Percentiles rank a stretch among this genome's conserved stretches.
Evolutionary conservation across 331 rosid species (phyloP).

Genomic region (Stylosanthes scabra): DNA sequence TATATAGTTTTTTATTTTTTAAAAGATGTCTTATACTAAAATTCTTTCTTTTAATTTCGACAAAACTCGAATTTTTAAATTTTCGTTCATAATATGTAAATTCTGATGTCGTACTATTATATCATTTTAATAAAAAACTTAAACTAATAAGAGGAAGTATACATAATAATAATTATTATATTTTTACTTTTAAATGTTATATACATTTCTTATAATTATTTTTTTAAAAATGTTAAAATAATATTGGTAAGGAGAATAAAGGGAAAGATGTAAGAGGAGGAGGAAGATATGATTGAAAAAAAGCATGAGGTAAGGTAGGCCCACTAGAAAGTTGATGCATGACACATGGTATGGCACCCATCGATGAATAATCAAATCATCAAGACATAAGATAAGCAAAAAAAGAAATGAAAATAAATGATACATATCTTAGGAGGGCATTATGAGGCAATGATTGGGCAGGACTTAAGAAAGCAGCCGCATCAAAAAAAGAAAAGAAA

Average conservation of each 20-base stretch:
- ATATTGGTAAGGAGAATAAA: slow-evolving; percentile 10
- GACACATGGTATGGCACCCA: slow-evolving; percentile 39
- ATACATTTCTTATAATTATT: too few species aligned
- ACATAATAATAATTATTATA: too few species aligned
- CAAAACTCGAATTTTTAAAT: too few species aligned
- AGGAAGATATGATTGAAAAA: slow-evolving; percentile 54
- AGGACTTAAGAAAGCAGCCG: slow-evolving; percentile 3
- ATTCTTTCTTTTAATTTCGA: too few species aligned
- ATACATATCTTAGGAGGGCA: slow-evolving; percentile 26
- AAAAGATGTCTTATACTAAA: too few species aligned
- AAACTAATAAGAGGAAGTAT: too few species aligned
- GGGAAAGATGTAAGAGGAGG: slow-evolving; percentile 8
- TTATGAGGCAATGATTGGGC: slow-evolving; percentile 50
- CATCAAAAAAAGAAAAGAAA: neutral
- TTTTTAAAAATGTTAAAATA: too few species aligned
- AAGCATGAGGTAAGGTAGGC: slow-evolving; percentile 57
- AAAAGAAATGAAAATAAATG: slow-evolving; percentile 5
- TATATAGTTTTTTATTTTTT: too few species aligned
- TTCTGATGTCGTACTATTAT: too few species aligned
- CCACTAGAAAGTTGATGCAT: slow-evolving; percentile 53
- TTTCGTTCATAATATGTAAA: too few species aligned
- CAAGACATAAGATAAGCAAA: slow-evolving; percentile 33
- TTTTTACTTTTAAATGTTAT: too few species aligned
- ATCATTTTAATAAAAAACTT: too few species aligned
- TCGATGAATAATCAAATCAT: slow-evolving; percentile 29